Conservation (phyloP, 1,284 basidiomycete genomes). For the Puccinia coronata region DNA sequence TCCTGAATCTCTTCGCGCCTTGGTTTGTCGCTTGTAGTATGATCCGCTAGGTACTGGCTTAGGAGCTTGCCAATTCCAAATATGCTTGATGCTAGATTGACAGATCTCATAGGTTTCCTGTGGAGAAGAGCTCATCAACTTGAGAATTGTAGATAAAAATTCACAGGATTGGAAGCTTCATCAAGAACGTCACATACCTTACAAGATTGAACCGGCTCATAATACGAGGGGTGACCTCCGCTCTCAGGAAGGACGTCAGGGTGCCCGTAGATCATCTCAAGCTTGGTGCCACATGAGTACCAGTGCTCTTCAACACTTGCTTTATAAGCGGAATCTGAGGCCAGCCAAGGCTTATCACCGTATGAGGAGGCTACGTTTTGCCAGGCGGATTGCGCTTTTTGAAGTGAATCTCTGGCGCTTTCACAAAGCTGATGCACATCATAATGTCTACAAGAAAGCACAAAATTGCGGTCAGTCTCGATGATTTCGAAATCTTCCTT, state of each 20-base stretch:
- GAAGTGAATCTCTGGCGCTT: slow-evolving; percentile 21
- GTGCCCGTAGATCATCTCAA: slow-evolving; percentile 26
- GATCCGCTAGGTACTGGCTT: slow-evolving; percentile 17
- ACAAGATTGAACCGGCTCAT: neutral
- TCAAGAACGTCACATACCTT: slow-evolving; percentile 1
- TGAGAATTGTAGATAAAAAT: neutral
- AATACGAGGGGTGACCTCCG: slow-evolving; percentile 1
- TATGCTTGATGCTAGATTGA: slow-evolving; percentile 12
- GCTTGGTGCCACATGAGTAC: slow-evolving; percentile 18
- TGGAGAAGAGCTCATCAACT: neutral
- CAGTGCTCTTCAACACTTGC: slow-evolving; percentile 20
- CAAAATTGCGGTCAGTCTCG: neutral
- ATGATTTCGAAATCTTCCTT: neutral
- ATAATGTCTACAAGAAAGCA: slow-evolving; percentile 10
- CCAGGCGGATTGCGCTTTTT: slow-evolving; percentile 29
- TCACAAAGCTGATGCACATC: slow-evolving; percentile 27
- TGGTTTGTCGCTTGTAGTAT: slow-evolving; percentile 15
- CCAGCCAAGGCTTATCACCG: slow-evolving; percentile 43
- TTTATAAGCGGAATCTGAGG: slow-evolving; percentile 16
- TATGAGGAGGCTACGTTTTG: slow-evolving; percentile 32
- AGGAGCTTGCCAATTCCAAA: slow-evolving; percentile 40
- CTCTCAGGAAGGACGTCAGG: slow-evolving; percentile 18
- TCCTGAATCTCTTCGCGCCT: neutral
- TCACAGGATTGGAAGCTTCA: neutral
- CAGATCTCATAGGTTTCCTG: slow-evolving; percentile 31